These are phyloP conservation scores for Asterophora lycoperdoides DNA, from an alignment of 768 basidiomycete species.

Conservation along the genomic window DNA sequence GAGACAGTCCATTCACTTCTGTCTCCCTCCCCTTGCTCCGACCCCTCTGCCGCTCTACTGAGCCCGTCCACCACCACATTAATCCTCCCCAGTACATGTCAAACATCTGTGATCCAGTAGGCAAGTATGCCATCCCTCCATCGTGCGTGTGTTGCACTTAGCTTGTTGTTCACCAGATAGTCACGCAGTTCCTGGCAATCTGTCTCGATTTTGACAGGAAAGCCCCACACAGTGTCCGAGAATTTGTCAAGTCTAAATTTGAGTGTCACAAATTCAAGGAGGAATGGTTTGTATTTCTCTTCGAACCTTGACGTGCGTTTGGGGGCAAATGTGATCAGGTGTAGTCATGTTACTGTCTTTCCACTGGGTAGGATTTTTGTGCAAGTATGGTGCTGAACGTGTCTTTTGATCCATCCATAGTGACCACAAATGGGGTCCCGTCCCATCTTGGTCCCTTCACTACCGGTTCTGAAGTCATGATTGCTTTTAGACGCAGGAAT, in stretches of 20 bases:
- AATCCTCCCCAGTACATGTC: constrained; percentile 17
- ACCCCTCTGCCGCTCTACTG: constrained; percentile 8
- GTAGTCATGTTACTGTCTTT: constrained; percentile 7
- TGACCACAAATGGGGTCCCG: constrained; percentile 29
- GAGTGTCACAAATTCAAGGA: constrained; percentile 1
- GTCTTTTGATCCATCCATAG: constrained; percentile 22
- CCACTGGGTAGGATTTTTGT: no score
- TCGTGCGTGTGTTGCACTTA: constrained; percentile 10
- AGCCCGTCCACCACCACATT: constrained; percentile 28
- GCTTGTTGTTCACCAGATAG: constrained; percentile 8
- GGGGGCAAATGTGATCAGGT: constrained; percentile 27
- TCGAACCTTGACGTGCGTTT: constrained; percentile 26
- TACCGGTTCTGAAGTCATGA: constrained; percentile 29
- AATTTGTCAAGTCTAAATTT: no score
- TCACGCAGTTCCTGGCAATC: constrained; percentile 22
- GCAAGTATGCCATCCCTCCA: constrained; percentile 24
- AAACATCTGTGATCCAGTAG: constrained; percentile 21
- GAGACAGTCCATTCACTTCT: no score
- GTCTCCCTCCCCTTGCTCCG: no score
- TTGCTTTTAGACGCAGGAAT: constrained; percentile 28
- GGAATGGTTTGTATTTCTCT: constrained; percentile 26
- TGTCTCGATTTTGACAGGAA: constrained; percentile 26
- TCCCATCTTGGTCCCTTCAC: constrained; percentile 28
- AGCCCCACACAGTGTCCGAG: constrained; percentile 18
- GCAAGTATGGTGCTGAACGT: no score